These are phyloP conservation scores for Dissophora globulifera DNA, from an alignment of 192 early-diverging fungal genomes.

Conservation along the genomic window DNA sequence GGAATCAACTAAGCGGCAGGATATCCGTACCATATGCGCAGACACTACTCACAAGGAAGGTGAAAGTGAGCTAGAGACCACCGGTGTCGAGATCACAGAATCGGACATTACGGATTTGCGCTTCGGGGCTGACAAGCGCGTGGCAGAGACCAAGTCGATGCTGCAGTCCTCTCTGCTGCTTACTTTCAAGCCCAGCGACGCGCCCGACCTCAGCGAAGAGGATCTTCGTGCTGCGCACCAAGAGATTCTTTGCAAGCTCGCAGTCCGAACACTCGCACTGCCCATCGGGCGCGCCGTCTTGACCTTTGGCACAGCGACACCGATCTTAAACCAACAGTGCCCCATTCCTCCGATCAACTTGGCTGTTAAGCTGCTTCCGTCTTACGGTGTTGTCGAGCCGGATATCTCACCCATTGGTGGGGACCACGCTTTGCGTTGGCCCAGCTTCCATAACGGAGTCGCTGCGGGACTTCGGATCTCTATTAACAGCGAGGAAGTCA, in stretches of 20 bases:
- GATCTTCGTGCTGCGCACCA: constrained; percentile 20
- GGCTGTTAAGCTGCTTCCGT: constrained; percentile 72
- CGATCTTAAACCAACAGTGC: constrained; percentile 66
- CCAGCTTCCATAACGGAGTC: constrained; percentile 90
- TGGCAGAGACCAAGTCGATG: constrained; percentile 63
- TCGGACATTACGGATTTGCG: constrained; percentile 65
- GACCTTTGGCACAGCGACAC: constrained; percentile 67
- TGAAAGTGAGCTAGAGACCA: constrained; percentile 28
- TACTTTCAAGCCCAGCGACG: constrained; percentile 17
- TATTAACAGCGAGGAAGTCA: constrained; percentile 61
- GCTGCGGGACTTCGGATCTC: constrained; percentile 78
- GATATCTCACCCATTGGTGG: constrained; percentile 52
- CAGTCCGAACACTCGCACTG: constrained; percentile 68
- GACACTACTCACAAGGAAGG: constrained; percentile 37
- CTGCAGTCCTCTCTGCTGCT: constrained; percentile 56
- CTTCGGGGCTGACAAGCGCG: constrained; percentile 63
- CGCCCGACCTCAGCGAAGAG: constrained; percentile 44
- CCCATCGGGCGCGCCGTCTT: constrained; percentile 75
- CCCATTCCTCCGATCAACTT: constrained; percentile 66
- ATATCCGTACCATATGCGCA: constrained; percentile 28
- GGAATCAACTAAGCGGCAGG: constrained; percentile 14
- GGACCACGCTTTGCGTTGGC: constrained; percentile 74
- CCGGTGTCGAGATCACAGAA: constrained; percentile 48
- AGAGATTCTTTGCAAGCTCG: constrained; percentile 23
- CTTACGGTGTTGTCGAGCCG: constrained; percentile 64